A percentile compares a stretch with the other conserved stretches of the same genome.
phyloP scores from a whole-genome alignment of 1,284 basidiomycete species.

The Fomitopsis betulina region DNA sequence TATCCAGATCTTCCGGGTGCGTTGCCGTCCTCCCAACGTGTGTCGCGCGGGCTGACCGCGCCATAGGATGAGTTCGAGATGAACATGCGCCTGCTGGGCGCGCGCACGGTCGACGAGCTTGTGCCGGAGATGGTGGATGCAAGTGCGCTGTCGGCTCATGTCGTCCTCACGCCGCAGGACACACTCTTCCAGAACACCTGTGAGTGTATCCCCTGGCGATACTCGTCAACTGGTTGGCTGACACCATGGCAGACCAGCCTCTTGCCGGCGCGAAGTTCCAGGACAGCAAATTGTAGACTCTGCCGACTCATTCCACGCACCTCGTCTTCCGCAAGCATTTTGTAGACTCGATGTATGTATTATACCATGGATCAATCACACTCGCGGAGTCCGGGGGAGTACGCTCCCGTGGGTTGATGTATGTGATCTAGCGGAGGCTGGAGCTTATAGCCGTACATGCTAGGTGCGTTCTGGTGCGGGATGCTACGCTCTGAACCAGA shows the following conservation, averaged over 20 bases:
- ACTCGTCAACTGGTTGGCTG: neutral
- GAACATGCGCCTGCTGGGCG: conserved; percentile 85
- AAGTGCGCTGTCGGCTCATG: conserved; percentile 55
- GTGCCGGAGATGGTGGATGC: conserved; percentile 87
- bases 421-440: too few species aligned
- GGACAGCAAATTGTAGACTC: conserved; percentile 17
- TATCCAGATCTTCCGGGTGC: conserved; percentile 69
- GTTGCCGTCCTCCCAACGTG: conserved; percentile 13
- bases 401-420: too few species aligned
- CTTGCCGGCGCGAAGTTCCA: conserved; percentile 20
- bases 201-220: conserved; percentile 35
- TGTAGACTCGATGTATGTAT: neutral
- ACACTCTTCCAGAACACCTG: conserved; percentile 73
- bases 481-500: too few species aligned
- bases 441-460: too few species aligned
- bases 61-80: conserved; percentile 87
- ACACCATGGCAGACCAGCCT: conserved; percentile 17
- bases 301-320: neutral
- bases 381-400: too few species aligned
- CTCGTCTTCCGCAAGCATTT: neutral
- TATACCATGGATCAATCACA: too few species aligned
- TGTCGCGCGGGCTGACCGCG: conserved; percentile 7
- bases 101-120: conserved; percentile 71
- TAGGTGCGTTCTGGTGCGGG: too few species aligned
- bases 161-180: conserved; percentile 60